Percentiles rank a stretch among this genome's conserved stretches.
Conservation (phyloP, 73 alveolate species). For the Paramecium pentaurelia region DNA sequence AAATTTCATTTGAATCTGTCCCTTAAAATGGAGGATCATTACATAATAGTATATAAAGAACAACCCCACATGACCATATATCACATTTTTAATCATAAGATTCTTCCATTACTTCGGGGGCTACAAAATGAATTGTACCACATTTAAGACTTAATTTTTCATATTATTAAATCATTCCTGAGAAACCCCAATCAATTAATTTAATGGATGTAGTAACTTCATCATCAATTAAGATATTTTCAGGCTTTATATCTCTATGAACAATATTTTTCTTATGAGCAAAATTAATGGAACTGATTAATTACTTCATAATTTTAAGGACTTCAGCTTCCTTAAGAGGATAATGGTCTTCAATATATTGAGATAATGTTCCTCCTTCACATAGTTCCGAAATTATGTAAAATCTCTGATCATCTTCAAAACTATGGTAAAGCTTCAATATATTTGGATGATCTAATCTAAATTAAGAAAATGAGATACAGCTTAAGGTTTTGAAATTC, state of each 20-base stretch:
- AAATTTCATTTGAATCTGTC: constrained; percentile 4
- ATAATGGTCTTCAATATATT: not conserved
- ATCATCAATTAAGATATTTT: constrained; percentile 53
- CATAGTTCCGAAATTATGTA: constrained; percentile 53
- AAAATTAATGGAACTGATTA: constrained; percentile 35
- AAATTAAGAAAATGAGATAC: not conserved
- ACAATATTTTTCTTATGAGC: constrained; percentile 56
- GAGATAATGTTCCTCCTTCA: constrained; percentile 57
- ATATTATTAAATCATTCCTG: constrained; percentile 12
- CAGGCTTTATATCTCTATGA: constrained; percentile 62
- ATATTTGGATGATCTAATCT: constrained; percentile 62
- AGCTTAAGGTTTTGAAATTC: not conserved
- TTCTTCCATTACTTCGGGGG: constrained; percentile 59
- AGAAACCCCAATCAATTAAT: constrained; percentile 64
- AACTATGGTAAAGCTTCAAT: constrained; percentile 50
- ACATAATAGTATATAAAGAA: constrained; percentile 25
- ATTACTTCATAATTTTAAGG: constrained; percentile 38
- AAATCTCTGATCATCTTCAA: constrained; percentile 55
- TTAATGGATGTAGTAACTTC: constrained; percentile 41
- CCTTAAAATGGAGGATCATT: constrained; percentile 48
- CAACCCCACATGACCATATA: constrained; percentile 62
- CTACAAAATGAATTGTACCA: constrained; percentile 57
- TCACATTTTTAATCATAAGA: constrained; percentile 61
- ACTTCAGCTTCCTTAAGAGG: constrained; percentile 29
- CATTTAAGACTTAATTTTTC: constrained; percentile 40